Evolutionary conservation across 169 alveolate genomes (phyloP).

Genomic region (Babesia ovata): DNA sequence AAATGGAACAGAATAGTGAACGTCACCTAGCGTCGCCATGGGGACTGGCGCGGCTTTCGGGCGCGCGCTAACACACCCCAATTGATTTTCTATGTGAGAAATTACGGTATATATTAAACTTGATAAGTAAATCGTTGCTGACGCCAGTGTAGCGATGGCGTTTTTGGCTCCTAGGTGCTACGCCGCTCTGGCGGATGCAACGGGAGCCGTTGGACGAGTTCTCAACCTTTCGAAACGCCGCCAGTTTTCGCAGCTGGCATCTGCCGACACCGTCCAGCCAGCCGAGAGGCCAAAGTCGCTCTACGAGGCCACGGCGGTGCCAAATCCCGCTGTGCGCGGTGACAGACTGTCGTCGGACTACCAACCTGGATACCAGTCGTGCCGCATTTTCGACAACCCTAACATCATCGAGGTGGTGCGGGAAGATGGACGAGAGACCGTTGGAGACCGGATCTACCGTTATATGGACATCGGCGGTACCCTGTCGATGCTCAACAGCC

Average conservation of each 20-base stretch:
- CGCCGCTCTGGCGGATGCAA: not conserved
- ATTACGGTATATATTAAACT: too few relatives aligned
- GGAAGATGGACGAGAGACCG: slow-evolving; percentile 42
- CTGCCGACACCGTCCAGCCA: too few relatives aligned
- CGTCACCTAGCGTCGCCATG: too few relatives aligned
- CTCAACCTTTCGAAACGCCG: not conserved
- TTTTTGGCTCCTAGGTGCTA: slow-evolving; percentile 14
- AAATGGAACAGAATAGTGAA: too few relatives aligned
- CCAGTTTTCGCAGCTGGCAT: slow-evolving; percentile 13
- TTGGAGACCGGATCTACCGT: slow-evolving; percentile 49
- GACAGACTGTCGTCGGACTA: slow-evolving; percentile 16
- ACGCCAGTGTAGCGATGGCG: slow-evolving; percentile 2
- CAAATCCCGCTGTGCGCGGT: slow-evolving; percentile 33
- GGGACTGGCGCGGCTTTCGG: too few relatives aligned
- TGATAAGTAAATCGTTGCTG: too few relatives aligned
- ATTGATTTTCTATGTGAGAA: too few relatives aligned
- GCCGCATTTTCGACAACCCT: slow-evolving; percentile 69
- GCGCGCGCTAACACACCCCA: too few relatives aligned
- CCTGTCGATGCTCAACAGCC: slow-evolving; percentile 54
- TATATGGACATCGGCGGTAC: slow-evolving; percentile 62
- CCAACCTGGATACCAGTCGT: slow-evolving; percentile 58
- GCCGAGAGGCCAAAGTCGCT: slow-evolving; percentile 25
- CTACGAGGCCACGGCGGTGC: slow-evolving; percentile 47
- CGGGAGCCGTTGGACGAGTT: slow-evolving; percentile 4
- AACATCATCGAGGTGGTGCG: slow-evolving; percentile 46